phyloP scores from a whole-genome alignment of 768 basidiomycete genomes.

The Lyophyllum semitale region DNA sequence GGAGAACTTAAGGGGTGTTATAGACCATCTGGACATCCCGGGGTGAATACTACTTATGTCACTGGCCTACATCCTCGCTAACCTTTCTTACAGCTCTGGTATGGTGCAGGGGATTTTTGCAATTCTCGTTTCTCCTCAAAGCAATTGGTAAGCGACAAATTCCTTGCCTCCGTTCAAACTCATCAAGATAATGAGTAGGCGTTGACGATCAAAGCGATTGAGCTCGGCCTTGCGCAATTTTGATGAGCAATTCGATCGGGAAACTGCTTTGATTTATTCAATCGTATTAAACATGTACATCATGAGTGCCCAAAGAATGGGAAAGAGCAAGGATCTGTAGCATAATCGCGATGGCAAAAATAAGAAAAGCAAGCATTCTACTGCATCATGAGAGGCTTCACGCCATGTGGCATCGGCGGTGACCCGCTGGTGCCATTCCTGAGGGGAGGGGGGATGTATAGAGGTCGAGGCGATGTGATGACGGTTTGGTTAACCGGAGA shows the following conservation, averaged over 20 bases:
- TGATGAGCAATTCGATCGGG: neutral
- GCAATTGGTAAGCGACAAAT: slow-evolving; percentile 28
- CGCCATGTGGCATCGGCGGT: slow-evolving; percentile 24
- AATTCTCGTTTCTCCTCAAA: slow-evolving; percentile 35
- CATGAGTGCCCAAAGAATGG: neutral
- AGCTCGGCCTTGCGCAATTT: slow-evolving; percentile 23
- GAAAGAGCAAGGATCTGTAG: slow-evolving; percentile 4
- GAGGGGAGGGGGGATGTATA: slow-evolving; percentile 31
- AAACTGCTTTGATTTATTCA: slow-evolving; percentile 1
- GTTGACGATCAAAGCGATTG: slow-evolving; percentile 35
- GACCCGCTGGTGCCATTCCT: slow-evolving; percentile 25
- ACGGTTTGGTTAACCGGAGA: slow-evolving; percentile 52
- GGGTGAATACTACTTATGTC: slow-evolving; percentile 26
- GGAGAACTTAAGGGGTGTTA: slow-evolving; percentile 39
- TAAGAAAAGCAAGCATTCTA: slow-evolving; percentile 3
- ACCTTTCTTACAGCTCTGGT: slow-evolving; percentile 36
- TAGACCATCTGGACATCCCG: slow-evolving; percentile 43
- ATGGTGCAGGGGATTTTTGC: slow-evolving; percentile 36
- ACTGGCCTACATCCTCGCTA: neutral
- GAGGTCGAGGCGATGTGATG: slow-evolving; percentile 34
- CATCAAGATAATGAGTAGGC: slow-evolving; percentile 20
- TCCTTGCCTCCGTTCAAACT: neutral
- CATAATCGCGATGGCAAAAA: slow-evolving; percentile 1
- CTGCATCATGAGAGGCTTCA: slow-evolving; percentile 23
- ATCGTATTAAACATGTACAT: slow-evolving; percentile 3